Percentiles rank a stretch among this genome's conserved stretches.
Conservation (phyloP, 441 rosid species). For the Jatropha multifida region DNA sequence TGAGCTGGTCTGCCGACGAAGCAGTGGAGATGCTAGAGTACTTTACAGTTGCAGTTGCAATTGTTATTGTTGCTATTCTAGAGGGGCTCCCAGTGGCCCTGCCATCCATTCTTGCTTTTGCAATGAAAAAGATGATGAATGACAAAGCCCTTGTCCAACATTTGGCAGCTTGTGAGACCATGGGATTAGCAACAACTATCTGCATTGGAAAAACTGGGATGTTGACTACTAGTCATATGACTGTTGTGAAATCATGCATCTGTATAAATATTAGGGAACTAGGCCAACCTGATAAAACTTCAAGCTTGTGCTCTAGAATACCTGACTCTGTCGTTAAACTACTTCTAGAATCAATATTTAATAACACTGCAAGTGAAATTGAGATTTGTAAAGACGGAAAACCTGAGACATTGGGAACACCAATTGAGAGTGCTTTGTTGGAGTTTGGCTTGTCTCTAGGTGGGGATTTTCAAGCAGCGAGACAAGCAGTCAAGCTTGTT, state of each 20-base stretch:
- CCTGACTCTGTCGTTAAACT: slow-evolving; percentile 53
- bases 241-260: slow-evolving; percentile 41
- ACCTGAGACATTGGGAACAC: slow-evolving; percentile 66
- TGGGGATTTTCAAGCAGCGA: slow-evolving; percentile 61
- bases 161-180: slow-evolving; percentile 51
- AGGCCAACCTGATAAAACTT: slow-evolving; percentile 28
- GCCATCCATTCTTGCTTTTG: slow-evolving; percentile 49
- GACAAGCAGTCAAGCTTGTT: slow-evolving; percentile 45
- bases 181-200: slow-evolving; percentile 51
- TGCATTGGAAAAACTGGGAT: slow-evolving; percentile 54
- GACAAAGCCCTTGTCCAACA: slow-evolving; percentile 45
- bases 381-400: slow-evolving; percentile 53
- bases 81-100: slow-evolving; percentile 59
- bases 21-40: slow-evolving; percentile 33
- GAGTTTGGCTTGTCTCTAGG: slow-evolving; percentile 85
- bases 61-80: slow-evolving; percentile 52
- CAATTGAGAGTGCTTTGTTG: slow-evolving; percentile 61
- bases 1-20: slow-evolving; percentile 29
- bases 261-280: slow-evolving; percentile 48
- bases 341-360: slow-evolving; percentile 73
- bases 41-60: slow-evolving; percentile 42
- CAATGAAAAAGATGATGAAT: slow-evolving; percentile 55
- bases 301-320: slow-evolving; percentile 46
- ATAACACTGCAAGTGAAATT: slow-evolving; percentile 77
- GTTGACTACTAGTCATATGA: slow-evolving; percentile 41